These are phyloP conservation scores for Mallotus nudiflorus DNA, from an alignment of 345 rosid genomes.

Conservation along the genomic window DNA sequence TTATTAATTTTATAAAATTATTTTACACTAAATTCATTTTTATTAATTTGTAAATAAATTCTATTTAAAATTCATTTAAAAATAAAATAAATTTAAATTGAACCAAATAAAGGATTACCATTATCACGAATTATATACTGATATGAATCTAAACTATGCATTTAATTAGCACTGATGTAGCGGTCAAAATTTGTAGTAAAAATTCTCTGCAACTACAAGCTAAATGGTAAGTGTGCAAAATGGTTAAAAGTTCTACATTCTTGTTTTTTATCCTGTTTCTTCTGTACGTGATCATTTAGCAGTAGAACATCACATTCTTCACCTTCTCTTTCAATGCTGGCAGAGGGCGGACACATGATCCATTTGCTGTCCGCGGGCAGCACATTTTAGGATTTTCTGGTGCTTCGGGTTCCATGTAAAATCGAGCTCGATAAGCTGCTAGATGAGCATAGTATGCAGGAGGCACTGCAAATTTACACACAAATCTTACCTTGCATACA, in stretches of 20 bases:
- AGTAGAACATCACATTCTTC: slow-evolving; percentile 38
- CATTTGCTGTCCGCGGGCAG: background rate
- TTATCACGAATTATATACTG: too few relatives aligned
- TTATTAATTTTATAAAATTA: too few relatives aligned
- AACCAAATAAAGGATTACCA: too few relatives aligned
- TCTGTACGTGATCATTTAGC: slow-evolving; percentile 7
- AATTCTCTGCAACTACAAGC: background rate
- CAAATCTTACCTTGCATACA: too few relatives aligned
- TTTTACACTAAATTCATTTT: too few relatives aligned
- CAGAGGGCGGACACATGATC: slow-evolving; percentile 16
- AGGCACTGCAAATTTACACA: slow-evolving; percentile 30
- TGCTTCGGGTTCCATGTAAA: slow-evolving; percentile 33
- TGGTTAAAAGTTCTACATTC: too few relatives aligned
- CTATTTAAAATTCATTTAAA: too few relatives aligned
- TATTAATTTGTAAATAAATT: too few relatives aligned
- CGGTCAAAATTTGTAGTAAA: background rate
- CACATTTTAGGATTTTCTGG: slow-evolving; percentile 22
- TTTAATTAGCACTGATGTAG: background rate
- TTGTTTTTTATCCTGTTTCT: background rate
- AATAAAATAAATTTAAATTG: too few relatives aligned
- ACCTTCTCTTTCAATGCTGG: slow-evolving; percentile 36
- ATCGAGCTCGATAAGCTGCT: slow-evolving; percentile 40
- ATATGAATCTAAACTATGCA: background rate
- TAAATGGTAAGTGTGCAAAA: background rate
- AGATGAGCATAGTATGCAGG: slow-evolving; percentile 42